These are phyloP conservation scores for Dryas drummondii DNA, from an alignment of 306 rosid genomes.

Conservation along the genomic window DNA sequence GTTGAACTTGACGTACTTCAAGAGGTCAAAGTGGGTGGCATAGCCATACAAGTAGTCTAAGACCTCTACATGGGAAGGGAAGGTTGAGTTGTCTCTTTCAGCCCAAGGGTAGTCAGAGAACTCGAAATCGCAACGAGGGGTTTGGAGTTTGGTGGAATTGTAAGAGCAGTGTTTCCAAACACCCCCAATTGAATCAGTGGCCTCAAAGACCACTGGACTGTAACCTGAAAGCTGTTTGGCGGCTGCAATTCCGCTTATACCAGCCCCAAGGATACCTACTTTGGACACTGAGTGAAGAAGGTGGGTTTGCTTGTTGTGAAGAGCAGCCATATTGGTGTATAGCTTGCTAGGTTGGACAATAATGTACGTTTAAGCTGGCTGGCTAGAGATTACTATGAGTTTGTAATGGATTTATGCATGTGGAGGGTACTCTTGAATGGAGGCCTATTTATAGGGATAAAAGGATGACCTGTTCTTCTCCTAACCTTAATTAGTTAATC, in stretches of 20 bases:
- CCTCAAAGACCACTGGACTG: slow-evolving; percentile 55
- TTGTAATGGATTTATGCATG: slow-evolving; percentile 4
- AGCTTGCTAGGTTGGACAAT: background rate
- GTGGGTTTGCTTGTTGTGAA: slow-evolving; percentile 1
- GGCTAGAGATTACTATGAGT: background rate
- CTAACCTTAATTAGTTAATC: too few species aligned
- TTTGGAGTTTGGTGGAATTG: slow-evolving; percentile 54
- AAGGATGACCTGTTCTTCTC: slow-evolving; percentile 10
- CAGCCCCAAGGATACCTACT: slow-evolving; percentile 65
- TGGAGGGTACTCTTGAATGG: background rate
- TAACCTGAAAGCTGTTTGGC: slow-evolving; percentile 54
- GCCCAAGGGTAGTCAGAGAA: slow-evolving; percentile 70
- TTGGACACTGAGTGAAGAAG: slow-evolving; percentile 28
- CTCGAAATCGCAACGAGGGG: slow-evolving; percentile 56
- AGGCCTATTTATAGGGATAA: slow-evolving; percentile 7
- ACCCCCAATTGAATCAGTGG: slow-evolving; percentile 56
- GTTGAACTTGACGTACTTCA: slow-evolving; percentile 41
- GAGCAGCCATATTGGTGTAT: slow-evolving; percentile 27
- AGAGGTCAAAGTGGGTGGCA: slow-evolving; percentile 51
- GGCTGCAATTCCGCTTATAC: slow-evolving; percentile 68
- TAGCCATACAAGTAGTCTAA: slow-evolving; percentile 52
- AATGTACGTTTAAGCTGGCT: background rate
- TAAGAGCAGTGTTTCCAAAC: slow-evolving; percentile 72
- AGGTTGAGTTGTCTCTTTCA: slow-evolving; percentile 32
- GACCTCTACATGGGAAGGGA: slow-evolving; percentile 53